These are phyloP conservation scores for Huntiella abstrusa DNA, from an alignment of 2,329 filamentous ascomycete species.

Conservation along the genomic window DNA sequence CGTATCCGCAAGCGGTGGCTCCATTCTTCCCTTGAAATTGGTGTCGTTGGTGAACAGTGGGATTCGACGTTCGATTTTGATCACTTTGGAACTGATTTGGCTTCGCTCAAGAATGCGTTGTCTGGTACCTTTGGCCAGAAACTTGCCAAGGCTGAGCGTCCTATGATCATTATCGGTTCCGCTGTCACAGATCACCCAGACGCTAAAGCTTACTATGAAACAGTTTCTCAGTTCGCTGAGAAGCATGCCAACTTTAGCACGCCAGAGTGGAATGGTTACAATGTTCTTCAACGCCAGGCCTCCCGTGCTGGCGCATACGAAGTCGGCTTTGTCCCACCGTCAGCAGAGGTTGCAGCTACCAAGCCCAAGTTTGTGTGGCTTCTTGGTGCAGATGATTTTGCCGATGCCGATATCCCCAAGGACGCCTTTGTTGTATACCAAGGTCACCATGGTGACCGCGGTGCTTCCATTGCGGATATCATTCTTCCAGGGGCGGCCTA, in stretches of 20 bases:
- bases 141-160: constrained; percentile 67
- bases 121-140: constrained; percentile 84
- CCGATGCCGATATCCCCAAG: constrained; percentile 72
- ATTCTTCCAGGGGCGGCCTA: constrained; percentile 88
- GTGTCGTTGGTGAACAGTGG: constrained; percentile 75
- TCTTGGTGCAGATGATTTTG: constrained; percentile 83
- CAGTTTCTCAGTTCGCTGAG: constrained; percentile 74
- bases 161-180: constrained; percentile 93
- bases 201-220: constrained; percentile 84
- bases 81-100: constrained; percentile 64
- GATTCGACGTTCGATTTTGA: constrained; percentile 92
- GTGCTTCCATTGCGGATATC: constrained; percentile 82
- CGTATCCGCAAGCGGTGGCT: constrained; percentile 97
- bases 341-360: constrained; percentile 59
- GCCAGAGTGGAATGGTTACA: constrained; percentile 91
- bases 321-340: constrained; percentile 82
- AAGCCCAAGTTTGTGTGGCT: constrained; percentile 94
- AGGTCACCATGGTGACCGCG: constrained; percentile 89
- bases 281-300: constrained; percentile 82
- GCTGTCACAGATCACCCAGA: constrained; percentile 80
- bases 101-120: constrained; percentile 68
- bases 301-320: constrained; percentile 89
- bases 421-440: constrained; percentile 96
- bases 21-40: constrained; percentile 82
- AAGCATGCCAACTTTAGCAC: constrained; percentile 88